Evolutionary conservation across 345 rosid genomes (phyloP).

Genomic region (Pistacia integerrima): DNA sequence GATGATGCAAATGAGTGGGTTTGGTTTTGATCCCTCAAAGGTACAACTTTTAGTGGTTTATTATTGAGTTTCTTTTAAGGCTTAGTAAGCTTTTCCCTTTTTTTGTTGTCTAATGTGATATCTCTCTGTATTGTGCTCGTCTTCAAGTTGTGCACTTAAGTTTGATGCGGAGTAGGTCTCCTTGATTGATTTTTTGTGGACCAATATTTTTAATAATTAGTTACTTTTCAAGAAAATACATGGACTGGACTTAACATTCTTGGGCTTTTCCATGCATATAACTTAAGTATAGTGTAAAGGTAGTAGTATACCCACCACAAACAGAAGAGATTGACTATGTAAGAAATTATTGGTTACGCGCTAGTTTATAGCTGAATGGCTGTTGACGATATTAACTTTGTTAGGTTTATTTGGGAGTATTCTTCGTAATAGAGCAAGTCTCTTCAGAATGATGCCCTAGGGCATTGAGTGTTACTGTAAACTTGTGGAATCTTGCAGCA

Average conservation of each 20-base stretch:
- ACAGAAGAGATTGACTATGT: not conserved
- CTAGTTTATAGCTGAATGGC: not conserved
- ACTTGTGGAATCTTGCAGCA: conserved; percentile 5
- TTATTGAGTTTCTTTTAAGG: conserved; percentile 11
- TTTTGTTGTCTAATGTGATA: not conserved
- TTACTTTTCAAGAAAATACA: not conserved
- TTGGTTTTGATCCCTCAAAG: conserved; percentile 89
- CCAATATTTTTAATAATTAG: not conserved
- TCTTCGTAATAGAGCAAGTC: not conserved
- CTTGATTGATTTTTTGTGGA: not conserved
- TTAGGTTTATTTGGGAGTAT: not conserved
- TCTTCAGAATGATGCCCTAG: not conserved
- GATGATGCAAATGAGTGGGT: conserved; percentile 99
- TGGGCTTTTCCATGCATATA: not conserved
- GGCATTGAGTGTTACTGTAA: not conserved
- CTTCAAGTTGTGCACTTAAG: not conserved
- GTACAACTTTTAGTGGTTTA: conserved; percentile 38
- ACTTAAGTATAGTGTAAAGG: not conserved
- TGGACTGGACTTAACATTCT: not conserved
- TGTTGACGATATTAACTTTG: not conserved
- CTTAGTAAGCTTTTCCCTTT: not conserved
- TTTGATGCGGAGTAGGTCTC: not conserved
- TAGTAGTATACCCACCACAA: not conserved
- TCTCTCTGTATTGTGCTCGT: not conserved
- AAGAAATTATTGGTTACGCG: not conserved